Conservation (phyloP, 305 asterid genomes). For the Rubia balearica region DNA sequence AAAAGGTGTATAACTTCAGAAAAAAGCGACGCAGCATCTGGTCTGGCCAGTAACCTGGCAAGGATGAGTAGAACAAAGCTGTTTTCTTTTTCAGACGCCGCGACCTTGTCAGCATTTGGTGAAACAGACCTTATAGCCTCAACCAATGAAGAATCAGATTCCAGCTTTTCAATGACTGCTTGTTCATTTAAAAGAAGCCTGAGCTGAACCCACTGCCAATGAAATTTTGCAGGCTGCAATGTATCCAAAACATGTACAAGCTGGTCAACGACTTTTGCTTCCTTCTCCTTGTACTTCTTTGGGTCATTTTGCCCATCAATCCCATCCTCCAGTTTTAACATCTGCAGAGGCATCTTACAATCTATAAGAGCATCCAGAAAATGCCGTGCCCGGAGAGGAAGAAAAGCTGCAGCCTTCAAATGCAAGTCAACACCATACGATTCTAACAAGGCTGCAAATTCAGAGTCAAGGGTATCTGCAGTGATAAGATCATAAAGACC, state of each 20-base stretch:
- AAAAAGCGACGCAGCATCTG: constrained; percentile 95
- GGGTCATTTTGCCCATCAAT: constrained; percentile 50
- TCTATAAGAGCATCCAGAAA: constrained; percentile 80
- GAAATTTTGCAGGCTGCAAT: constrained; percentile 95
- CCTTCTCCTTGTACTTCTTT: constrained; percentile 60
- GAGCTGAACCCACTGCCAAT: constrained; percentile 99
- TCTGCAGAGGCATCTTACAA: constrained; percentile 62
- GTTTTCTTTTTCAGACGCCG: constrained; percentile 82
- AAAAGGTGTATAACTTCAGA: constrained; percentile 82
- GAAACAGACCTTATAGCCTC: constrained; percentile 84
- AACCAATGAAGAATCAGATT: constrained; percentile 54
- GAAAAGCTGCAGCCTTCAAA: constrained; percentile 67
- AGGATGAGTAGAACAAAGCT: constrained; percentile 81
- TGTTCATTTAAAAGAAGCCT: constrained; percentile 90
- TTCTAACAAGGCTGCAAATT: constrained; percentile 74
- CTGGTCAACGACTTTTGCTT: constrained; percentile 57
- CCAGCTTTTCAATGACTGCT: constrained; percentile 80
- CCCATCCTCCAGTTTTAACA: constrained; percentile 45
- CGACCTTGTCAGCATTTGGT: constrained; percentile 56
- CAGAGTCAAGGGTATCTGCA: constrained; percentile 67
- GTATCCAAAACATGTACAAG: constrained; percentile 80
- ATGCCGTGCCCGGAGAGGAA: constrained; percentile 92
- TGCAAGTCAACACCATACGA: constrained; percentile 50
- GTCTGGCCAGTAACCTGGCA: constrained; percentile 87
- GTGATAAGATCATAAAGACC: constrained; percentile 66